Percentiles rank a stretch among this genome's conserved stretches.
Conservation (phyloP, 495 filamentous ascomycete genomes). For the Jackrogersella multiformis region DNA sequence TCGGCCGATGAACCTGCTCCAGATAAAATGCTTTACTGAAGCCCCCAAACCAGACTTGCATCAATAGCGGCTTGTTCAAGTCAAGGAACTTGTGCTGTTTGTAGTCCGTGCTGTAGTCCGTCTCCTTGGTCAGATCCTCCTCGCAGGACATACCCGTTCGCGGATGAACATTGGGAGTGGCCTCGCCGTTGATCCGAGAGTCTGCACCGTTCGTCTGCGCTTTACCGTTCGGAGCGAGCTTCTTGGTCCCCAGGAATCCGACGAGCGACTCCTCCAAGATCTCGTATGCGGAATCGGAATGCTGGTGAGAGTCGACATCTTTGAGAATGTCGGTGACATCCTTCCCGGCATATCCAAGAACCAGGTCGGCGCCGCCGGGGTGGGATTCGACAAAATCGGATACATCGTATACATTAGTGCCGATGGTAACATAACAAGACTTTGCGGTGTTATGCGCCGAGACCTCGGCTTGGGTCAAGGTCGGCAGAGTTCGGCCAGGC, state of each 20-base stretch:
- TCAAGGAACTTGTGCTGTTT: slow-evolving; percentile 93
- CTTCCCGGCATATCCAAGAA: slow-evolving; percentile 89
- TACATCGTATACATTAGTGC: slow-evolving; percentile 91
- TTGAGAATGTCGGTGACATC: slow-evolving; percentile 85
- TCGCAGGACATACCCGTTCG: slow-evolving; percentile 84
- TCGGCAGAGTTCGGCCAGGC: slow-evolving; percentile 73
- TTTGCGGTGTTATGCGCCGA: slow-evolving; percentile 78
- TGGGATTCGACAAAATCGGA: slow-evolving; percentile 88
- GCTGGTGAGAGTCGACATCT: slow-evolving; percentile 82
- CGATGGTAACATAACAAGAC: slow-evolving; percentile 93
- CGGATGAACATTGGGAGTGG: slow-evolving; percentile 61
- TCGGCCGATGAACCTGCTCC: slow-evolving; percentile 92
- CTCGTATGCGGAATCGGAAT: slow-evolving; percentile 92
- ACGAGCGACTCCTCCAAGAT: slow-evolving; percentile 82
- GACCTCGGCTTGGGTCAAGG: slow-evolving; percentile 79
- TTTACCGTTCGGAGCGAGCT: slow-evolving; percentile 48
- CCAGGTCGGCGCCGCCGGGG: slow-evolving; percentile 87
- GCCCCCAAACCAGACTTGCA: slow-evolving; percentile 87
- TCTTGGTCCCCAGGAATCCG: slow-evolving; percentile 72
- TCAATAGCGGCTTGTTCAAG: slow-evolving; percentile 81
- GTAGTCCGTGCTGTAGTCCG: slow-evolving; percentile 78
- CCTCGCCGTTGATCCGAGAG: slow-evolving; percentile 49
- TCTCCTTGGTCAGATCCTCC: slow-evolving; percentile 87
- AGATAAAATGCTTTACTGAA: slow-evolving; percentile 96
- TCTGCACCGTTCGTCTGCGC: slow-evolving; percentile 33